Percentiles rank a stretch among this genome's conserved stretches.
Evolutionary conservation across 371 early-diverging fungal species (phyloP).

Genomic region (Lichtheimia ornata): DNA sequence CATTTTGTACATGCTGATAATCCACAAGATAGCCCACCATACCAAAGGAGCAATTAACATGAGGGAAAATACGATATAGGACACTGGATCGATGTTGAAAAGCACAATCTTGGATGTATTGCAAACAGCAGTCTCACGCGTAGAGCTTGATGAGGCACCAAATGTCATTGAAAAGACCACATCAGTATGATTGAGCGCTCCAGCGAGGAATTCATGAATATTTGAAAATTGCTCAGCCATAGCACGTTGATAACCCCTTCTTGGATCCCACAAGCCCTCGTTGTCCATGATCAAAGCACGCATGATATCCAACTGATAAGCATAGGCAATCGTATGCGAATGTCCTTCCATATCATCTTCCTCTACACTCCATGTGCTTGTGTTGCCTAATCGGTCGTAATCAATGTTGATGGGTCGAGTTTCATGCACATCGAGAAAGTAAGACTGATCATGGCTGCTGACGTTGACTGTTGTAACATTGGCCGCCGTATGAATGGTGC

Average conservation of each 20-base stretch:
- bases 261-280: no score
- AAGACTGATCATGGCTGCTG: neutral
- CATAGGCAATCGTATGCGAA: neutral
- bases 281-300: neutral
- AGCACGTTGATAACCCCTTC: no score
- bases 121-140: no score
- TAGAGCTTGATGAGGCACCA: no score
- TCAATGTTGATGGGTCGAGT: conserved; percentile 6
- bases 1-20: conserved; percentile 9
- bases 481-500: conserved; percentile 8
- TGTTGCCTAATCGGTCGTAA: conserved; percentile 12
- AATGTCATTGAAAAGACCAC: neutral
- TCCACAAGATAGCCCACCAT: conserved; percentile 20
- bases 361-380: neutral
- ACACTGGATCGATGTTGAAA: neutral
- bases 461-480: no score
- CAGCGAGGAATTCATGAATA: neutral
- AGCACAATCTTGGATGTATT: no score
- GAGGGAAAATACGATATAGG: conserved; percentile 3
- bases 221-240: no score
- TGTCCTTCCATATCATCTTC: no score
- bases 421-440: neutral
- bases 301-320: conserved; percentile 7
- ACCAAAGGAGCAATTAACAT: conserved; percentile 6
- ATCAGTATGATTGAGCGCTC: conserved; percentile 1